Evolutionary conservation across 257 asterid genomes (phyloP), one percentile per base, ranked within the genome.

Genomic region (Orobanche coerulescens): DNA sequence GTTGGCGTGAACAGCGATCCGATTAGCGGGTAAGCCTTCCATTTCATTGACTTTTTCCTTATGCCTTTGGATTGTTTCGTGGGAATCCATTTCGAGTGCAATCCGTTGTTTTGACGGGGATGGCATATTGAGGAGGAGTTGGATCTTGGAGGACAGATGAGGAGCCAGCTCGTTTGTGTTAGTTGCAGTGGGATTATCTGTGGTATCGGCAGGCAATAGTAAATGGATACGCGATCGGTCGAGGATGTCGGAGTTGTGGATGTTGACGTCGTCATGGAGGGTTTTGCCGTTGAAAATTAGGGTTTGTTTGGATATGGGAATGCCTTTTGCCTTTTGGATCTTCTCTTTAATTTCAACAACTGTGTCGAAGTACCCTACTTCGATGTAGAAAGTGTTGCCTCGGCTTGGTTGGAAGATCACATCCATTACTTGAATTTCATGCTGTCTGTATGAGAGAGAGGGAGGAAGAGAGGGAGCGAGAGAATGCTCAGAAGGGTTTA

Each of bases 281-380:
- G 75, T 25, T 0, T 66, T 53, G 72, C 85, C 86, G 58, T 85
- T 76, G 82, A 83, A 85, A 9, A 61, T 10, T 1, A 85, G 65
- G 54, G 83, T 78, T 68, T 88, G 96, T 6, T 61, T 70, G 39
- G 90, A 48, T 11, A 77, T 37, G 26, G 95, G 93, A 44, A 85
- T 76, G 9, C 75, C 76, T 0, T 71, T 72, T 5, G 73, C 0
- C 36, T 77, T 83, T 3, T 78, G 75, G 19, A 88, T 72, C 56
- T 79, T 85, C 56, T 81, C 81, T 71, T 88, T 88, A 78, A 88
- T 85, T 58, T 88, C 95, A 1, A 61, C 31, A 14, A 85, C 73
- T 0, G 93, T 73, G 53, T 83, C 93, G 37, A 85, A 85, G 77
- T 72, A 83, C 33, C 93, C 88, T 0, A 81, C 78, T 67, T 88